These are phyloP conservation scores for Plicaturopsis crispa DNA, from an alignment of 768 basidiomycete genomes.

Conservation along the genomic window DNA sequence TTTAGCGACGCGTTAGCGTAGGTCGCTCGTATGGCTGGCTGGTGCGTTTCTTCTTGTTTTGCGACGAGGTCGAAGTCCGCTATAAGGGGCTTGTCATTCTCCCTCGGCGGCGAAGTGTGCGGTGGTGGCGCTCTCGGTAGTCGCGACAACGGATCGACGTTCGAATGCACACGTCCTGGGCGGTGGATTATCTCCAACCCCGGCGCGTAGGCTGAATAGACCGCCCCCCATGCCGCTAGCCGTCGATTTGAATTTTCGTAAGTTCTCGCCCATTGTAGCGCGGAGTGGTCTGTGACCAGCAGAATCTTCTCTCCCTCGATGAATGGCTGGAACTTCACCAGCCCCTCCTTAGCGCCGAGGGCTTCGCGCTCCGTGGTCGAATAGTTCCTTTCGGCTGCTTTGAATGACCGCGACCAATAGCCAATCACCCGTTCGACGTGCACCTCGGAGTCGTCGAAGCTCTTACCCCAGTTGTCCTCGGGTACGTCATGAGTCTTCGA, in stretches of 20 bases:
- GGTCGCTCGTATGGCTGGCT: constrained; percentile 7
- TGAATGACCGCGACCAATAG: constrained; percentile 22
- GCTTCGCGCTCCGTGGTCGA: constrained; percentile 32
- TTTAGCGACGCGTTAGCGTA: too few relatives aligned
- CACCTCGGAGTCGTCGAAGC: constrained; percentile 24
- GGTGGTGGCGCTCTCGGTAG: neutral
- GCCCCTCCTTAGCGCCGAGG: constrained; percentile 26
- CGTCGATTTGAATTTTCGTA: constrained; percentile 17
- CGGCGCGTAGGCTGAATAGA: constrained; percentile 24
- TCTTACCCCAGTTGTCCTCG: constrained; percentile 9
- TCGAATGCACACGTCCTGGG: constrained; percentile 24
- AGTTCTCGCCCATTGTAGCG: constrained; percentile 15
- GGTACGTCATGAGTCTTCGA: constrained; percentile 16
- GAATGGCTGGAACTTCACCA: constrained; percentile 28
- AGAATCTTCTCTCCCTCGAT: constrained; percentile 26
- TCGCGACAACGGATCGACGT: constrained; percentile 15
- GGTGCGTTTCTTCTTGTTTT: constrained; percentile 2
- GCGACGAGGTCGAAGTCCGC: constrained; percentile 2
- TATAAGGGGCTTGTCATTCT: constrained; percentile 6
- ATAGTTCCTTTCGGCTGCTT: constrained; percentile 27
- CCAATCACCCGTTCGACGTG: constrained; percentile 22
- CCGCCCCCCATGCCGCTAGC: constrained; percentile 22
- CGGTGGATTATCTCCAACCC: constrained; percentile 22
- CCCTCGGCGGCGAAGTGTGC: constrained; percentile 8
- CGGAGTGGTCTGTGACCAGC: constrained; percentile 22